These are phyloP conservation scores for Radiomyces spectabilis DNA, from an alignment of 192 early-diverging fungal genomes.

Conservation along the genomic window DNA sequence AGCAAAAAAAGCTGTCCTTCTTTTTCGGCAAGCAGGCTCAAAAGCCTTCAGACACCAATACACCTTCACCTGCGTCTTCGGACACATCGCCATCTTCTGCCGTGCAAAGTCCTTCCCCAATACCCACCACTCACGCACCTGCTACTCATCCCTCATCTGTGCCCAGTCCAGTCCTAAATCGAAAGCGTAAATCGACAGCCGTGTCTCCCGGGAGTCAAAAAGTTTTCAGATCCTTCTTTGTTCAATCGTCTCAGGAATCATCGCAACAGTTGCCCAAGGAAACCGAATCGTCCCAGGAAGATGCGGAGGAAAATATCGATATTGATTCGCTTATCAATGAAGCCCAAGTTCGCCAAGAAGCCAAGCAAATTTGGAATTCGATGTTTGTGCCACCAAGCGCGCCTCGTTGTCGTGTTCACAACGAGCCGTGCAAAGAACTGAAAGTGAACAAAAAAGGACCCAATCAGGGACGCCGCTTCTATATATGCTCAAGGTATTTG, in stretches of 20 bases:
- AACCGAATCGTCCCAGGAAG: not conserved
- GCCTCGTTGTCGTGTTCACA: conserved; percentile 56
- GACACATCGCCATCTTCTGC: too few relatives aligned
- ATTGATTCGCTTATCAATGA: not conserved
- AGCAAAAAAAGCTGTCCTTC: conserved; percentile 7
- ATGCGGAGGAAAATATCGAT: not conserved
- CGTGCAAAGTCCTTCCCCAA: too few relatives aligned
- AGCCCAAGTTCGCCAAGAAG: conserved; percentile 6
- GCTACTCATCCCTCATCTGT: too few relatives aligned
- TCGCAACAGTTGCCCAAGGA: too few relatives aligned
- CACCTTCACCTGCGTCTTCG: too few relatives aligned
- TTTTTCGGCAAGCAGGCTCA: conserved; percentile 7
- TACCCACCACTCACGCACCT: too few relatives aligned
- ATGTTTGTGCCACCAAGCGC: conserved; percentile 37
- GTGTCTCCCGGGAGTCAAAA: too few relatives aligned
- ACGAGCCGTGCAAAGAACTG: conserved; percentile 52
- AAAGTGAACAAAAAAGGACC: conserved; percentile 64
- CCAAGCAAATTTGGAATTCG: conserved; percentile 45
- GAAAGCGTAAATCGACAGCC: too few relatives aligned
- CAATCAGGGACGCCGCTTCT: conserved; percentile 65
- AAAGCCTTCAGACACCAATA: too few relatives aligned
- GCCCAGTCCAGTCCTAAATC: too few relatives aligned
- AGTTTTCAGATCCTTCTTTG: not conserved
- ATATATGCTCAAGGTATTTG: conserved; percentile 52
- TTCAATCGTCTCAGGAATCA: too few relatives aligned